Evolutionary conservation across 495 filamentous ascomycete genomes (phyloP), one percentile per base, ranked within the genome.

Genomic region (Annulohypoxylon maeteangense): DNA sequence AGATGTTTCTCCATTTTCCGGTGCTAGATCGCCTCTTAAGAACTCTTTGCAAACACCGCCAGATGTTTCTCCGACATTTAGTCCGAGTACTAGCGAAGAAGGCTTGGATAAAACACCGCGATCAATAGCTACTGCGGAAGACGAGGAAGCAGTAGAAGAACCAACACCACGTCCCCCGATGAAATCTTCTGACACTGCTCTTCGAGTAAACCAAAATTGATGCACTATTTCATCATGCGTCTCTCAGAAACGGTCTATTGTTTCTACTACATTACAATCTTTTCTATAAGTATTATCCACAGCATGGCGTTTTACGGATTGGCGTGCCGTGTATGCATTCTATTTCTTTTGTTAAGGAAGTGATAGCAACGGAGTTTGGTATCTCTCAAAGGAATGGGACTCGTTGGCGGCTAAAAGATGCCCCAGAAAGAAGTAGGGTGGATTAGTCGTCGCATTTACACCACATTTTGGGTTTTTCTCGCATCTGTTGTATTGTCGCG

Each of bases 271-370:
- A 65, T 16, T 57, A 68, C 65, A 32, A 57, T 72, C 70, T 44
- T 72, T 72, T 68, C 57, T 67, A 56, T 67, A 62, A 18, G 48
- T 66, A 48, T 68, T 56, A 36, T 61, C 51, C 59, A 63, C 62
- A 74, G 73, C 74, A 74, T 72, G 75, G 73, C 70, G 75, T 76
- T 78, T 48, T 67, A 40, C 45, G 67, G 68, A 58, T 45, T 44
- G 65, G 60, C 34, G 65, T 68, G 67, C 56, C 53, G 51, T 62
- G 57, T 65, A 69, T 70, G 68, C 67, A 65, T 70, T 69, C 62
- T 67, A 48, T 75, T 72, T 78, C 68, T 44, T 76, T 62, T 77
- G 72, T 42, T 22, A 27, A 40, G 38, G 34, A 59, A 53, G 55
- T 25, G 42, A 66, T 60, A 73, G 74, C 67, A 62, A 66, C 45